Percentiles rank a stretch among this genome's conserved stretches.
These are phyloP conservation scores for Russula lepida DNA, from an alignment of 768 basidiomycete species.

Conservation along the genomic window DNA sequence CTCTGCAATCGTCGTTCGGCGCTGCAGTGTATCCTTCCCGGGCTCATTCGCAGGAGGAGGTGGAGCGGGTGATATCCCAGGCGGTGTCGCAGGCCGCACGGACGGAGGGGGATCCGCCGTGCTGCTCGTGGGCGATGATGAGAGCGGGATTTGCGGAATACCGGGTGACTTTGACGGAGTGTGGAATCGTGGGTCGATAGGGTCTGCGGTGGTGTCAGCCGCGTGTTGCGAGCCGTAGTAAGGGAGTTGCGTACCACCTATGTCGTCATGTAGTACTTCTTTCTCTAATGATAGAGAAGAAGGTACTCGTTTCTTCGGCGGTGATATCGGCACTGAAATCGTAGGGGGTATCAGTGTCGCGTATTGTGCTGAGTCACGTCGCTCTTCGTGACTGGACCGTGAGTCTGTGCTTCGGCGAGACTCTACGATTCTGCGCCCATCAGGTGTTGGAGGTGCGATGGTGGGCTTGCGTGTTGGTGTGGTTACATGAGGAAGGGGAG, in stretches of 20 bases:
- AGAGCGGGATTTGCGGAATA: not conserved
- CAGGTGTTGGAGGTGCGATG: not conserved
- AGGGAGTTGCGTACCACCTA: slow-evolving; percentile 38
- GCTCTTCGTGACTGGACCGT: slow-evolving; percentile 7
- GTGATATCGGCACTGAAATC: not conserved
- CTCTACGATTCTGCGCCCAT: slow-evolving; percentile 11
- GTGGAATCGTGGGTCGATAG: slow-evolving; percentile 59
- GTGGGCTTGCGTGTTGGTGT: not conserved
- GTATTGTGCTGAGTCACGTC: slow-evolving; percentile 5
- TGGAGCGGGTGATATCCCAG: not conserved
- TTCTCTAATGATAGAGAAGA: slow-evolving; percentile 8
- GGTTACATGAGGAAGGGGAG: not conserved
- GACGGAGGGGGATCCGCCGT: slow-evolving; percentile 7
- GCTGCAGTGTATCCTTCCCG: slow-evolving; percentile 38
- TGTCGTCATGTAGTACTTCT: slow-evolving; percentile 21
- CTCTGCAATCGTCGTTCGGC: slow-evolving; percentile 74
- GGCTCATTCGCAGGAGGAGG: slow-evolving; percentile 24
- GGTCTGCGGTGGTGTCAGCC: slow-evolving; percentile 36
- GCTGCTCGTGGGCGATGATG: not conserved
- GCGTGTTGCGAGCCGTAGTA: slow-evolving; percentile 2
- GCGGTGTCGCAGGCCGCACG: not conserved
- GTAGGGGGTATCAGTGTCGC: not conserved
- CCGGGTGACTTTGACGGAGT: slow-evolving; percentile 35
- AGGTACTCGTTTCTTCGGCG: slow-evolving; percentile 7
- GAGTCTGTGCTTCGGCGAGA: slow-evolving; percentile 11